phyloP scores from a whole-genome alignment of 345 rosid species.

The Syzygium grande region DNA sequence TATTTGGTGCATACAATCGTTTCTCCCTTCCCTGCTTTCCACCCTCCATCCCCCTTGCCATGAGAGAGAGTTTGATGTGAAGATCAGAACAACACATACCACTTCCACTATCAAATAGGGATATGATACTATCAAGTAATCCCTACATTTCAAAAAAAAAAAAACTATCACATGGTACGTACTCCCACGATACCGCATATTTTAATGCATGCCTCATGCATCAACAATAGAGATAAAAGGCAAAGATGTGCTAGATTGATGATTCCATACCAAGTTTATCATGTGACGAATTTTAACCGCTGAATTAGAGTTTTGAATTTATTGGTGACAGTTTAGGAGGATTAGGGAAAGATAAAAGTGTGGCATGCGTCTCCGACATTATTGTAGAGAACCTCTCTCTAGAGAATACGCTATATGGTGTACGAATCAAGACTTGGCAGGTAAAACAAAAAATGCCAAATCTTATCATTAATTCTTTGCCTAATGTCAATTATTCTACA shows the following conservation, averaged over 20 bases:
- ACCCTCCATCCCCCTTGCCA: background rate
- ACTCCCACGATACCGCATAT: background rate
- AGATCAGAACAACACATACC: background rate
- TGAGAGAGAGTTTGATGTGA: background rate
- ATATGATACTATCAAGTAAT: too few species aligned
- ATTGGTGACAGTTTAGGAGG: constrained; percentile 52
- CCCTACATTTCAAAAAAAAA: too few species aligned
- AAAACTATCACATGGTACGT: background rate
- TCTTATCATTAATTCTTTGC: background rate
- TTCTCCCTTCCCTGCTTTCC: too few species aligned
- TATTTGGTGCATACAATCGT: background rate
- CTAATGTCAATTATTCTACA: background rate
- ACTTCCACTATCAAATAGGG: background rate
- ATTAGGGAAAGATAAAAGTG: constrained; percentile 63
- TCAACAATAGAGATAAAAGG: background rate
- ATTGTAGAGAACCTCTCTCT: constrained; percentile 48
- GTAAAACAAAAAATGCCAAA: constrained; percentile 10
- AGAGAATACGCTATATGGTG: constrained; percentile 55
- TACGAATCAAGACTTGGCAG: constrained; percentile 95
- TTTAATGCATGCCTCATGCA: background rate
- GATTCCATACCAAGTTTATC: background rate
- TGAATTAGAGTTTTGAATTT: background rate
- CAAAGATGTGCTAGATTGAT: background rate
- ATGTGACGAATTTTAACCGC: background rate
- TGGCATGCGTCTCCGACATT: constrained; percentile 68